These are phyloP conservation scores for Metschnikowia baotianmanensis DNA, from an alignment of 805 yeast species.

Conservation along the genomic window DNA sequence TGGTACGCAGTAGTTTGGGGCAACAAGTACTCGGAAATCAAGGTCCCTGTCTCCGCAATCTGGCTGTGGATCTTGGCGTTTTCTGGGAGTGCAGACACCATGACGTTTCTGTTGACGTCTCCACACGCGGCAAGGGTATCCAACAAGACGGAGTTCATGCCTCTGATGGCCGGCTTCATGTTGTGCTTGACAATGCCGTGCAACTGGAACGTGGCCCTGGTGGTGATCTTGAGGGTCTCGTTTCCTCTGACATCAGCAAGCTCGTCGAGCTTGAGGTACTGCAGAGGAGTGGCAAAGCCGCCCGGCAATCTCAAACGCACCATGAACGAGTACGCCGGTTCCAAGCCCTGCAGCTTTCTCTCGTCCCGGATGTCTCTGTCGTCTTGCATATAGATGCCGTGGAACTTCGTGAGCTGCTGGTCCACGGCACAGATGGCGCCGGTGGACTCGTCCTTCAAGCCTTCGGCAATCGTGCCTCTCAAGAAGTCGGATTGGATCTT, in stretches of 20 bases:
- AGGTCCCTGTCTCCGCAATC: conserved; percentile 58
- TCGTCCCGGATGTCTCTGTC: conserved; percentile 95
- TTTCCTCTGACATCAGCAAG: conserved; percentile 82
- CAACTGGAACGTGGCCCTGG: conserved; percentile 95
- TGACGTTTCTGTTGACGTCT: conserved; percentile 95
- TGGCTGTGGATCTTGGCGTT: conserved; percentile 81
- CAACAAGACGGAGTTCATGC: conserved; percentile 84
- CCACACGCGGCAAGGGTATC: conserved; percentile 98
- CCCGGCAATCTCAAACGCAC: conserved; percentile 95
- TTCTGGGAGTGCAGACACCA: conserved; percentile 84
- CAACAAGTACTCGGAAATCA: conserved; percentile 75
- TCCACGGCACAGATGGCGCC: conserved; percentile 90
- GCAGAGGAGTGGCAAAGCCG: conserved; percentile 81
- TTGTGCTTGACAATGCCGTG: conserved; percentile 93
- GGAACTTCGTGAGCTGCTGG: conserved; percentile 94
- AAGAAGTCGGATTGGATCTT: conserved; percentile 81
- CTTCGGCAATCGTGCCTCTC: conserved; percentile 92
- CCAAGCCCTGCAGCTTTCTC: conserved; percentile 87
- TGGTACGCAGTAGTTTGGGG: conserved; percentile 95
- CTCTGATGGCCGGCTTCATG: conserved; percentile 86
- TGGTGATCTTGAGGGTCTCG: conserved; percentile 90
- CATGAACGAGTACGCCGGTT: conserved; percentile 97
- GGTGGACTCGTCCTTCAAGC: conserved; percentile 73
- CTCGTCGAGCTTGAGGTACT: conserved; percentile 84
- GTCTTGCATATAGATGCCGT: conserved; percentile 98